Conservation (phyloP, 495 filamentous ascomycete genomes). For the Cryomyces minteri region DNA sequence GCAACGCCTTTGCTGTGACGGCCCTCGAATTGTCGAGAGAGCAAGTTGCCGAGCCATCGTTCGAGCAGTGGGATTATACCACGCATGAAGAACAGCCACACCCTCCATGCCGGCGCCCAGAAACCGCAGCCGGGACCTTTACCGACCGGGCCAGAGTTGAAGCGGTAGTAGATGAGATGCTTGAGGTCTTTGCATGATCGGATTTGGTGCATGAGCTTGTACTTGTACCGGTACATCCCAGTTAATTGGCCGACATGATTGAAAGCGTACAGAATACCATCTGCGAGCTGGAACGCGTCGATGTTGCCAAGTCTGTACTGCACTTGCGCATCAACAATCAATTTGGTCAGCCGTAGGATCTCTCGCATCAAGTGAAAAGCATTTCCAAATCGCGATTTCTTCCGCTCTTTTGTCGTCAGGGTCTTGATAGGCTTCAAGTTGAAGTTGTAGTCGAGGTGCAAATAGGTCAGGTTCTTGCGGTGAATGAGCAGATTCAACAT, state of each 20-base stretch:
- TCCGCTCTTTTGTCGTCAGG: conserved; percentile 94
- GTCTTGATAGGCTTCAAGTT: conserved; percentile 99
- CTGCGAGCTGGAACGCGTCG: conserved; percentile 95
- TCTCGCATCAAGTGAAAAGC: conserved; percentile 99
- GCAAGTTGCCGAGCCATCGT: conserved; percentile 91
- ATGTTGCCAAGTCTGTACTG: conserved; percentile 98
- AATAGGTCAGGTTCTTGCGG: conserved; percentile 94
- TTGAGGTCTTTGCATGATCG: conserved; percentile 98
- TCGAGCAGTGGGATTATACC: conserved; percentile 95
- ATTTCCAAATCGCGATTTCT: conserved; percentile 99
- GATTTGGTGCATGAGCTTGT: conserved; percentile 99
- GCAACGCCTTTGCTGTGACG: conserved; percentile 98
- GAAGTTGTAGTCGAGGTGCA: conserved; percentile 99
- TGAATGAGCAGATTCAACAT: conserved; percentile 98
- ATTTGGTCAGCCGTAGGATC: conserved; percentile 90
- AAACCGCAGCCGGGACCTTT: conserved; percentile 98
- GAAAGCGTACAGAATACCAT: conserved; percentile 97
- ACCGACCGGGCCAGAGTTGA: conserved; percentile 93
- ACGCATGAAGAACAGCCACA: conserved; percentile 99
- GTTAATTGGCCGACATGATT: conserved; percentile 98
- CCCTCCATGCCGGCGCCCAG: conserved; percentile 97
- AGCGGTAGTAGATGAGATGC: conserved; percentile 98
- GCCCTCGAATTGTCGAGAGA: conserved; percentile 95
- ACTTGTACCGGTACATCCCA: conserved; percentile 99
- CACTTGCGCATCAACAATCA: conserved; percentile 97